These are phyloP conservation scores for Naumovozyma baii DNA, from an alignment of 805 yeast genomes.

Conservation along the genomic window DNA sequence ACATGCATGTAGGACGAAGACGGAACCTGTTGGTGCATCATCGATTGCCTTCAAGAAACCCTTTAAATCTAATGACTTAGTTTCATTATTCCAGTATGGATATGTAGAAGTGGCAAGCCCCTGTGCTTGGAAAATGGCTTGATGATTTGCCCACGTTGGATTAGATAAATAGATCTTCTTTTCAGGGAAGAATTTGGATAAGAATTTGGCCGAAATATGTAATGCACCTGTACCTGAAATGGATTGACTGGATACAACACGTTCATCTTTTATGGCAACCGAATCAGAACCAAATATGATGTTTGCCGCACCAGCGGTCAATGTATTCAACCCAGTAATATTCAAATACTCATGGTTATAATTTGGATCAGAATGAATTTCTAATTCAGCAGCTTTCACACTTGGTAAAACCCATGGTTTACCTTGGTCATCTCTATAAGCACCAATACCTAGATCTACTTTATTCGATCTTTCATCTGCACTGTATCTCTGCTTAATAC, in stretches of 20 bases:
- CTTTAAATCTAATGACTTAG: conserved; percentile 60
- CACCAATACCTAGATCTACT: conserved; percentile 86
- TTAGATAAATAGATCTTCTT: conserved; percentile 53
- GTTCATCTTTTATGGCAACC: conserved; percentile 43
- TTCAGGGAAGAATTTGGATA: conserved; percentile 29
- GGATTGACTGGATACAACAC: conserved; percentile 80
- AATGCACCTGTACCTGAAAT: conserved; percentile 94
- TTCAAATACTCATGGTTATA: conserved; percentile 83
- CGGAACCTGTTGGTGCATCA: conserved; percentile 63
- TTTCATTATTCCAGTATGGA: conserved; percentile 75
- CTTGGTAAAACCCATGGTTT: conserved; percentile 83
- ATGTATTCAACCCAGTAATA: conserved; percentile 65
- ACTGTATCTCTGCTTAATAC: conserved; percentile 56
- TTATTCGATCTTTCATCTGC: conserved; percentile 52
- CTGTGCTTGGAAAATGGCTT: conserved; percentile 62
- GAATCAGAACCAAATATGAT: conserved; percentile 61
- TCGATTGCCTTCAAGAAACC: conserved; percentile 58
- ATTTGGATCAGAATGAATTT: conserved; percentile 46
- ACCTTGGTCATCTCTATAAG: conserved; percentile 85
- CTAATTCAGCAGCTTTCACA: conserved; percentile 57
- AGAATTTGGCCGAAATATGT: conserved; percentile 66
- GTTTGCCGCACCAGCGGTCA: conserved; percentile 61
- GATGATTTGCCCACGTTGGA: conserved; percentile 98
- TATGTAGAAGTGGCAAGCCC: conserved; percentile 63
- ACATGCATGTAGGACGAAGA: conserved; percentile 83